These are phyloP conservation scores for Exophiala dermatitidis DNA, from an alignment of 2,329 filamentous ascomycete genomes.

Conservation along the genomic window DNA sequence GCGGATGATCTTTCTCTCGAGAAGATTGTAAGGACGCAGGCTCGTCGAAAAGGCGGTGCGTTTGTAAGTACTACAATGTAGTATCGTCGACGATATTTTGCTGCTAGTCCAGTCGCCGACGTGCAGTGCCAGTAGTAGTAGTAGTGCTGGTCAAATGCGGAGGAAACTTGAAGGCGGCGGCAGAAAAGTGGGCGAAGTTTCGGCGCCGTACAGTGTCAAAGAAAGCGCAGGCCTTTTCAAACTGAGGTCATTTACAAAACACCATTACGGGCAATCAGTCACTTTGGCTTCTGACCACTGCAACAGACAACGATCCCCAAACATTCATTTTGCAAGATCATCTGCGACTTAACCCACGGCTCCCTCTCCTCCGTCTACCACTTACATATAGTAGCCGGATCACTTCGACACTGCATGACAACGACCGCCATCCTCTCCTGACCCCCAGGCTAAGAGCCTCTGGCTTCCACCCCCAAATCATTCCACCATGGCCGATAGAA, in stretches of 20 bases:
- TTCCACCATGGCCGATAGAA: slow-evolving; percentile 59
- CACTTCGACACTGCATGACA: slow-evolving; percentile 9
- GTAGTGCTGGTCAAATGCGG: slow-evolving; percentile 12
- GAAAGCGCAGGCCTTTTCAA: slow-evolving; percentile 1
- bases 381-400: not conserved
- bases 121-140: not conserved
- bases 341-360: not conserved
- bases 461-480: slow-evolving; percentile 9
- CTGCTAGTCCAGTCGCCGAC: not conserved
- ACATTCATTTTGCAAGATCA: not conserved
- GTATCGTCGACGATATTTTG: not conserved
- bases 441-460: slow-evolving; percentile 15
- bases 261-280: slow-evolving; percentile 1
- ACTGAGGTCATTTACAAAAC: slow-evolving; percentile 17
- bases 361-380: no score
- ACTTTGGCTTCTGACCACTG: not conserved
- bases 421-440: not conserved
- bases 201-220: not conserved
- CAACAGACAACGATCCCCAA: not conserved
- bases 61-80: not conserved
- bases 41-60: not conserved
- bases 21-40: not conserved
- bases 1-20: not conserved
- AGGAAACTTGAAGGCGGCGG: slow-evolving; percentile 6
- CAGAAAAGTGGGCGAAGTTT: slow-evolving; percentile 11